Conservation (phyloP, 2,329 filamentous ascomycete genomes). For the Remersonia thermophila region DNA sequence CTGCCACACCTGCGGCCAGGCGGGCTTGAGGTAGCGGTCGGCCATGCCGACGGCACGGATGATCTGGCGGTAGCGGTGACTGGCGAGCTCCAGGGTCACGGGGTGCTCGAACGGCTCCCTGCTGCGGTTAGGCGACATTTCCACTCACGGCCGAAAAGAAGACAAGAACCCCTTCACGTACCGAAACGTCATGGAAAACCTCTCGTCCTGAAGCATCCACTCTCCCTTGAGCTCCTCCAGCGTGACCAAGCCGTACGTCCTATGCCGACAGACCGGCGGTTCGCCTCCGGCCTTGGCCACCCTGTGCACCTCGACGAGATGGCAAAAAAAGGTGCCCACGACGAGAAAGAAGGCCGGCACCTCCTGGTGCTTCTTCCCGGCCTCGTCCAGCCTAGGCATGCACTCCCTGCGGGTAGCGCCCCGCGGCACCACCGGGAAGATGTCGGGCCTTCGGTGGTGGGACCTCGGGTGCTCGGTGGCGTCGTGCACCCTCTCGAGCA, state of each 20-base stretch:
- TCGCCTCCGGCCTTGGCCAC: too few species aligned
- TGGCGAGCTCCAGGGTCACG: conserved; percentile 34
- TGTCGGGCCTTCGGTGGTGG: conserved; percentile 25
- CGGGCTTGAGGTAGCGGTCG: conserved; percentile 44
- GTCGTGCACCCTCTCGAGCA: conserved; percentile 35
- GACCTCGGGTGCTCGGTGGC: conserved; percentile 28
- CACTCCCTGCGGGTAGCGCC: conserved; percentile 25
- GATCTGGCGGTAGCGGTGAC: conserved; percentile 40
- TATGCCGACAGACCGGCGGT: conserved; percentile 32
- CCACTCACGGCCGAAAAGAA: too few species aligned
- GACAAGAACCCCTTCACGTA: conserved; percentile 16
- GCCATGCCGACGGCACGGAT: conserved; percentile 41
- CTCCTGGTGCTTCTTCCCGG: conserved; percentile 35
- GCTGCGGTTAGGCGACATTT: conserved; percentile 15
- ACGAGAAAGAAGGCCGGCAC: conserved; percentile 42
- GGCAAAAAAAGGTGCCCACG: conserved; percentile 40
- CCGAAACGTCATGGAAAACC: conserved; percentile 44
- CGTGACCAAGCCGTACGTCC: conserved; percentile 39
- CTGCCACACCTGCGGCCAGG: conserved; percentile 45
- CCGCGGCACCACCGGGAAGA: conserved; percentile 42
- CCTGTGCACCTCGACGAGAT: conserved; percentile 38
- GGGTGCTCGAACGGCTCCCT: conserved; percentile 22
- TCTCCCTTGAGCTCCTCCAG: conserved; percentile 40
- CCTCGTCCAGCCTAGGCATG: conserved; percentile 27
- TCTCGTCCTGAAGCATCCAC: conserved; percentile 39